phyloP scores from a whole-genome alignment of 345 rosid genomes.

The Capsella bursapastoris region DNA sequence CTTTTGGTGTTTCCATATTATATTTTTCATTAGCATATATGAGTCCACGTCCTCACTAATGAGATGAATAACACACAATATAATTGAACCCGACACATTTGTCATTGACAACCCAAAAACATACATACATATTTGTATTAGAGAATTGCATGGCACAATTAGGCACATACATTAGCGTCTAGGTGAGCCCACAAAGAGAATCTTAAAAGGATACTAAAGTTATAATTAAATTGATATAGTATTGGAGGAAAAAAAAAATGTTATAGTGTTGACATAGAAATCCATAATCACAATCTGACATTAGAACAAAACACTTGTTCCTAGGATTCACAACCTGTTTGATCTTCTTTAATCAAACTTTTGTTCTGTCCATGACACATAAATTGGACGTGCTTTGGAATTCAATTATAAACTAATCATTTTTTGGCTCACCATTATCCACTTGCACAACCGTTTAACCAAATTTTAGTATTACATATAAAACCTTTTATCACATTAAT shows the following conservation, averaged over 20 bases:
- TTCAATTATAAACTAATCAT: conserved; percentile 24
- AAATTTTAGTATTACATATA: neutral
- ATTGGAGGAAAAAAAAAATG: neutral
- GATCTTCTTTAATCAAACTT: conserved; percentile 37
- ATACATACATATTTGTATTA: conserved; percentile 19
- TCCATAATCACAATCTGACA: conserved; percentile 27
- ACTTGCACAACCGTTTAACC: conserved; percentile 2
- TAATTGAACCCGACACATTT: conserved; percentile 33
- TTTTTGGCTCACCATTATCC: conserved; percentile 29
- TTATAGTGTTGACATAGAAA: conserved; percentile 10
- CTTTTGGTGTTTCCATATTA: conserved; percentile 31
- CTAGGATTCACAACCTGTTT: conserved; percentile 36
- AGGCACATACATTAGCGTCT: neutral
- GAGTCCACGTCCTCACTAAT: conserved; percentile 30
- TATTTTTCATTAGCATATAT: conserved; percentile 15
- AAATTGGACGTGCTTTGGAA: neutral
- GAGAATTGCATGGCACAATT: neutral
- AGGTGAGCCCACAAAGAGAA: conserved; percentile 4
- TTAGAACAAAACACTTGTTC: conserved; percentile 17
- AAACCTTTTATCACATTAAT: conserved; percentile 5
- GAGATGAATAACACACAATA: conserved; percentile 8
- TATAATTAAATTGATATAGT: neutral
- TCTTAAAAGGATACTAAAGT: conserved; percentile 8
- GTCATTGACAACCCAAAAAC: conserved; percentile 35
- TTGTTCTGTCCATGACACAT: conserved; percentile 42